Evolutionary conservation across 441 rosid genomes (phyloP), one percentile per base, ranked within the genome.

Genomic region (Croton setiger): DNA sequence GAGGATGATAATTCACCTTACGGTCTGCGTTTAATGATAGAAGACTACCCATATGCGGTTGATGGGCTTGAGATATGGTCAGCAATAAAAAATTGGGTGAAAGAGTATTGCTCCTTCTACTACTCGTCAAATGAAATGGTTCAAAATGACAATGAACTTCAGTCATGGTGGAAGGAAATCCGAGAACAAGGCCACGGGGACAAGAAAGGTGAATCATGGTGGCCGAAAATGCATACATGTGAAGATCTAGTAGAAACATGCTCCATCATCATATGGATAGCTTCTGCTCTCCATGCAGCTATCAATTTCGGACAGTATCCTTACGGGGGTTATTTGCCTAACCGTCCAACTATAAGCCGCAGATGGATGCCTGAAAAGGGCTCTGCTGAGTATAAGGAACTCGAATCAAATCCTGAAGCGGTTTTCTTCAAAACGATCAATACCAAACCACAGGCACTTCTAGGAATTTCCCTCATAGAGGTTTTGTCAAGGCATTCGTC

Each of bases 1-100:
- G 84, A 84, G 59, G 96, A 88, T 53, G 67, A 83, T 0, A 81
- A 75, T 56, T 80, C 91, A 39, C 82, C 78, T 0, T 81, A 87
- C 8, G 93, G 93, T 6, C 75, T 91, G 49, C 87, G 89, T 18
- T 36, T 91, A 21, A 47, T 84, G 78, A 86, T 91, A 49, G 77
- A 86, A 63, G 97, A 91, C 78, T 91, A 91, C 71, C 97, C 97
- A 4, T 91, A 80, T 2, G 97, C 80, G 44, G 88, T 84, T 3
- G 93, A 85, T 45, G 87, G 93, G 47, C 82, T 85, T 53, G 87
- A 86, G 65, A 84, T 87, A 41, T 87, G 93, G 93, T 81, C 82
- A 52, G 88, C 90, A 47, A 85, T 85, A 14, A 68, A 81, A 60
- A 75, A 81, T 63, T 88, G 88, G 93, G 93, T 88, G 0, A 62